A percentile compares a stretch with the other conserved stretches of the same genome.
Evolutionary conservation across 1,284 basidiomycete genomes (phyloP).

Genomic region (Somion occarium): DNA sequence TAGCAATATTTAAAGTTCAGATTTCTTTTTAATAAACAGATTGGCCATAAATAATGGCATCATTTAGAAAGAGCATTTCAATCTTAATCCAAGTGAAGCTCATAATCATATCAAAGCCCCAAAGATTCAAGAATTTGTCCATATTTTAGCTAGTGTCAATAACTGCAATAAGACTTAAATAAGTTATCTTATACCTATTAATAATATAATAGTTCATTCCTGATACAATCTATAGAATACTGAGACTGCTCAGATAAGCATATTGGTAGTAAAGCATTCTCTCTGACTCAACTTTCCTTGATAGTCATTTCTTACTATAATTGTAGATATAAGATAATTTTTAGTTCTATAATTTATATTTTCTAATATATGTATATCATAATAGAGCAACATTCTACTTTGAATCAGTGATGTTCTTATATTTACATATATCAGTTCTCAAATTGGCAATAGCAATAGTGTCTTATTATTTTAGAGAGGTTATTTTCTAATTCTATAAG

Average conservation of each 20-base stretch:
- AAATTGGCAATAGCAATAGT: slow-evolving; percentile 28
- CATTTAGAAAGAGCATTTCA: slow-evolving; percentile 27
- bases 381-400: slow-evolving; percentile 44
- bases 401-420: slow-evolving; percentile 46
- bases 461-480: slow-evolving; percentile 56
- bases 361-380: slow-evolving; percentile 4
- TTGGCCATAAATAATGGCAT: slow-evolving; percentile 33
- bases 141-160: slow-evolving; percentile 41
- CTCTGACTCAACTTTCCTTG: not conserved
- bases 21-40: slow-evolving; percentile 41
- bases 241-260: slow-evolving; percentile 51
- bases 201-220: not conserved
- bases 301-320: slow-evolving; percentile 37
- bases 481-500: slow-evolving; percentile 53
- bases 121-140: slow-evolving; percentile 45
- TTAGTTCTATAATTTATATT: slow-evolving; percentile 3
- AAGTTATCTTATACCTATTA: slow-evolving; percentile 15
- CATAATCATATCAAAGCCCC: slow-evolving; percentile 39
- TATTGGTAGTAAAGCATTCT: not conserved
- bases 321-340: slow-evolving; percentile 31
- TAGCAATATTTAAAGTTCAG: slow-evolving; percentile 26
- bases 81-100: slow-evolving; percentile 38
- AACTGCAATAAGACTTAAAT: slow-evolving; percentile 48
- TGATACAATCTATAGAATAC: slow-evolving; percentile 30
- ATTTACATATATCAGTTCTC: slow-evolving; percentile 37